Evolutionary conservation across 305 asterid species (phyloP), one percentile per base, ranked within the genome.

Genomic region (Stenogyne calaminthoides): DNA sequence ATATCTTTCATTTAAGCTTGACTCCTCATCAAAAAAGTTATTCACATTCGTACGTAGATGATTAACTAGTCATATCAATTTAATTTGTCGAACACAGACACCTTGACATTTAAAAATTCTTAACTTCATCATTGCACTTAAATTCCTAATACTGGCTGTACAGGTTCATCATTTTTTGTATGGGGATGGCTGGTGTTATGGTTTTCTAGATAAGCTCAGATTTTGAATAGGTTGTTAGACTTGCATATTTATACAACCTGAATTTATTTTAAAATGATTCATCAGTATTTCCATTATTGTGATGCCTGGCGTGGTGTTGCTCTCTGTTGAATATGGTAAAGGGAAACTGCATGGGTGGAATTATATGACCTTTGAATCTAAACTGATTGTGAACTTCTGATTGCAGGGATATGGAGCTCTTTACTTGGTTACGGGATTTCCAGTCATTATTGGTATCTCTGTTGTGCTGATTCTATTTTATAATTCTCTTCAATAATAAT

Each of bases 381-480:
- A 34, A 68, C 79, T 75, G 65, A 75, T 70, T 14, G 22, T 62
- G 20, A 57, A 25, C 25, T 76, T 52, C 15, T 71, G 71, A 39
- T 67, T 64, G 90, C 93, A 91, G 98, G 98, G 99, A 76, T 95
- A 84, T 60, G 98, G 98, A 82, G 99, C 99, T 72, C 90, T 95
- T 55, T 92, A 95, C 88, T 80, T 95, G 93, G 85, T 94, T 56
- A 85, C 99, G 5, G 99, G 94, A 58, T 88, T 95, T 80, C 98
- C 99, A 36, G 82, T 92, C 70, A 92, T 92, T 71, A 92, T 92
- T 67, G 99, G 98, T 44, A 82, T 92, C 81, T 95, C 97, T 36
- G 96, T 92, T 20, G 99, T 92, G 75, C 82, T 95, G 76, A 89
- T 95, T 75, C 85, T 92, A 14, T 95, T 92, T 82, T 95, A 87